Evolutionary conservation across 495 filamentous ascomycete species (phyloP), one percentile per base, ranked within the genome.

Genomic region (Talaromyces wortmannii): DNA sequence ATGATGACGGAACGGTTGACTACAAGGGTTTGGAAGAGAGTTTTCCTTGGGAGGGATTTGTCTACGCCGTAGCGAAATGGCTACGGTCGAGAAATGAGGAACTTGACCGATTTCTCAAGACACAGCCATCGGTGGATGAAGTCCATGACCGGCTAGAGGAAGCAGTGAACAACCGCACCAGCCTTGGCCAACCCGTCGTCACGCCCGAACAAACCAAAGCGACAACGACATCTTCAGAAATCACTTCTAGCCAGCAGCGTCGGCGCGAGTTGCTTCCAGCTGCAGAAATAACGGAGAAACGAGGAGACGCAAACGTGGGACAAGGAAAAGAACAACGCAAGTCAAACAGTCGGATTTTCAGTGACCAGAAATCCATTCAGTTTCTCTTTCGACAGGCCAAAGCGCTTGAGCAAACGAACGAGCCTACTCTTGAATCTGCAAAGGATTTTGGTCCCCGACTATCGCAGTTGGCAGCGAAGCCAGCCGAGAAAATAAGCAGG

Each of bases 21-120:
- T 55, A 68, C 12, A 50, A 62, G 6, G 64, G 54, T 0, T 31
- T 74, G 12, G 65, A 62, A 31, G 57, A 57, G 17, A 43, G 51
- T 2, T 72, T 65, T 49, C 56, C 56, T 8, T 76, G 72, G 74
- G 53, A 60, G 3, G 56, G 63, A 17, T 69, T 75, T 33, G 55
- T 68, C 31, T 42, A 66, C 12, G 59, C 57, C 5, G 63, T 61
- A 30, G 68, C 62, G 2, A 64, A 69, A 16, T 77, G 73, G 62
- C 49, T 74, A 16, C 63, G 61, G 45, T 62, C 52, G 36, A 58
- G 72, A n/a, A 62, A 57, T 48, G 62, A 62, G 16, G 72, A 77
- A 40, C 67, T 77, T 42, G 47, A 59, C 33, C 45, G 52, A 4
- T 58, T 60, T 12, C 16, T 68, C 5, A 48, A 57, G 31, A 8